Percentiles rank a stretch among this genome's conserved stretches.
Evolutionary conservation across 2,329 filamentous ascomycete species (phyloP).

Genomic region (Nemania sp.): DNA sequence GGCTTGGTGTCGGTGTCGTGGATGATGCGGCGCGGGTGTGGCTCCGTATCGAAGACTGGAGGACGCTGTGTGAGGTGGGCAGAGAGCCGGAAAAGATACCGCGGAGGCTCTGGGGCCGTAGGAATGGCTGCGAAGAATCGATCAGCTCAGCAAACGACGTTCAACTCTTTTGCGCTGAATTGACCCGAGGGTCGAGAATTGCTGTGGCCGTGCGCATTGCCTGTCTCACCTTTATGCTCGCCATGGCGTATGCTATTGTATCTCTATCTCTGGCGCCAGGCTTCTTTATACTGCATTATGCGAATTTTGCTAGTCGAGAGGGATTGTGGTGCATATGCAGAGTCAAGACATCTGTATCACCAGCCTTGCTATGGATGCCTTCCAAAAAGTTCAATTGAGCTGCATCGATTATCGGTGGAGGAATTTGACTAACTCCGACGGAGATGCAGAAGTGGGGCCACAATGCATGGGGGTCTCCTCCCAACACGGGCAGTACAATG

Average conservation of each 20-base stretch:
- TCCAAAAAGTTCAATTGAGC: conserved; percentile 33
- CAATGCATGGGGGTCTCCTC: too few relatives aligned
- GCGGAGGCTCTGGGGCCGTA: conserved; percentile 38
- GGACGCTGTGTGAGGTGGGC: conserved; percentile 4
- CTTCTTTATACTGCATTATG: conserved; percentile 5
- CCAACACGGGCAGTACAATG: too few relatives aligned
- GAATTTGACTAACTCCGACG: conserved; percentile 36
- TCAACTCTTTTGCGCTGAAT: too few relatives aligned
- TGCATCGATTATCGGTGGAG: conserved; percentile 27
- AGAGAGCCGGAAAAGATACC: conserved; percentile 19
- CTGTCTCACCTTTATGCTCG: conserved; percentile 34
- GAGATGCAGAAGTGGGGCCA: background rate
- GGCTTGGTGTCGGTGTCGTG: background rate
- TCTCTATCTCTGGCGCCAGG: background rate
- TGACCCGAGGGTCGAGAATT: too few relatives aligned
- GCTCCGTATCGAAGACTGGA: conserved; percentile 18
- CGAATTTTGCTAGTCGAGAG: too few relatives aligned
- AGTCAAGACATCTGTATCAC: too few relatives aligned
- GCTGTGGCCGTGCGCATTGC: too few relatives aligned
- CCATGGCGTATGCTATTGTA: conserved; percentile 24
- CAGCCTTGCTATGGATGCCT: conserved; percentile 9
- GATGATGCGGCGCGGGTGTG: conserved; percentile 18
- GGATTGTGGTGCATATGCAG: too few relatives aligned
- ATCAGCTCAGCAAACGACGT: too few relatives aligned
- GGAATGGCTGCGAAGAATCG: conserved; percentile 32